A percentile compares a stretch with the other conserved stretches of the same genome.
phyloP scores from a whole-genome alignment of 768 basidiomycete genomes.

The Pleurotus cornucopiae region DNA sequence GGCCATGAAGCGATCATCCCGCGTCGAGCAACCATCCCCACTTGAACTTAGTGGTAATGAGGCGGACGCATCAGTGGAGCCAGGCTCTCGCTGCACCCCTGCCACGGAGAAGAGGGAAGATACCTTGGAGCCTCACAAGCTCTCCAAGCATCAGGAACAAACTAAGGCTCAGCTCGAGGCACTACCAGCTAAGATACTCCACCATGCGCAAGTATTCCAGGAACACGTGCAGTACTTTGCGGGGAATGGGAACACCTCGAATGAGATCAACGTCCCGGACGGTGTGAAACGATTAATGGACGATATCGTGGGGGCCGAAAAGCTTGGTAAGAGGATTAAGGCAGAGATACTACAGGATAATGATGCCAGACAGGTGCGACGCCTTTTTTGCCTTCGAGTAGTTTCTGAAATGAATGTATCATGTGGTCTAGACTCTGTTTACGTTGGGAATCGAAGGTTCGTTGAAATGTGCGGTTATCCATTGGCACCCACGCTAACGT shows the following conservation, averaged over 20 bases:
- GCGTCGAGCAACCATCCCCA: background rate
- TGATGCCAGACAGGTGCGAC: slow-evolving; percentile 26
- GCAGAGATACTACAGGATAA: slow-evolving; percentile 28
- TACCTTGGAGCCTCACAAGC: background rate
- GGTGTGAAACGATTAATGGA: slow-evolving; percentile 27
- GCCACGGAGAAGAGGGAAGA: background rate
- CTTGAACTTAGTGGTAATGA: background rate
- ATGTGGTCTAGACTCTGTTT: slow-evolving; percentile 22
- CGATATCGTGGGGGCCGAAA: slow-evolving; percentile 29
- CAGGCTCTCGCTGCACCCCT: background rate
- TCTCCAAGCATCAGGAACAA: slow-evolving; percentile 16
- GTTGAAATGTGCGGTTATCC: slow-evolving; percentile 6
- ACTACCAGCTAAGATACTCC: slow-evolving; percentile 26
- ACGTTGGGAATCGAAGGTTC: slow-evolving; percentile 27
- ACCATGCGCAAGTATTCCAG: slow-evolving; percentile 24
- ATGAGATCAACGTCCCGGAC: slow-evolving; percentile 19
- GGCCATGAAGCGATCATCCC: background rate
- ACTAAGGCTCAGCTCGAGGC: slow-evolving; percentile 24
- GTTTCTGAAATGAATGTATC: background rate
- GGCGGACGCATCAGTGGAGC: background rate
- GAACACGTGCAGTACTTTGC: slow-evolving; percentile 29
- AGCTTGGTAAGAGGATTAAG: slow-evolving; percentile 24
- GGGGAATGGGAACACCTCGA: slow-evolving; percentile 12
- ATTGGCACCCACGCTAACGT: slow-evolving; percentile 1
- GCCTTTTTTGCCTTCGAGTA: background rate